These are phyloP conservation scores for Escovopsis sp. DNA, from an alignment of 2,329 filamentous ascomycete species.

Conservation along the genomic window DNA sequence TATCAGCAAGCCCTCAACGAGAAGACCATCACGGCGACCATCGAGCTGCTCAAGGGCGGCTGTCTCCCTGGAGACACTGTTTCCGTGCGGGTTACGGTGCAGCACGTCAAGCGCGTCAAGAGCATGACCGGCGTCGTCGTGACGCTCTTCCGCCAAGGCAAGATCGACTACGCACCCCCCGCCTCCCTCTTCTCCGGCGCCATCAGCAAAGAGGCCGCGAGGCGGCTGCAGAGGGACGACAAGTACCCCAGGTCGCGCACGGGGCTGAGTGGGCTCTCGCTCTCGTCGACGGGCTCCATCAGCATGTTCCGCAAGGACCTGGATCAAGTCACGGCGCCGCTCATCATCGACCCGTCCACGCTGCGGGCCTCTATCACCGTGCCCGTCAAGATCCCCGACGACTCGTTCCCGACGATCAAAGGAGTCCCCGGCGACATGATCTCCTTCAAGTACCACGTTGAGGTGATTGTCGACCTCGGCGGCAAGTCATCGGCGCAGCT, in stretches of 20 bases:
- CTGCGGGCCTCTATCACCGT: slow-evolving; percentile 69
- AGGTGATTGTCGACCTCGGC: slow-evolving; percentile 83
- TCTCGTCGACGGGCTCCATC: slow-evolving; percentile 73
- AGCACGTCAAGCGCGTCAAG: slow-evolving; percentile 78
- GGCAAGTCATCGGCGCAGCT: slow-evolving; percentile 65
- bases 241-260: slow-evolving; percentile 79
- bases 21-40: slow-evolving; percentile 71
- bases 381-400: slow-evolving; percentile 73
- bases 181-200: slow-evolving; percentile 31
- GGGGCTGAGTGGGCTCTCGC: slow-evolving; percentile 69
- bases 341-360: slow-evolving; percentile 72
- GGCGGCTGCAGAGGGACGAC: slow-evolving; percentile 61
- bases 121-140: slow-evolving; percentile 87
- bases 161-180: slow-evolving; percentile 63
- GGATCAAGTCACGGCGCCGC: slow-evolving; percentile 71
- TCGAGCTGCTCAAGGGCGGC: slow-evolving; percentile 69
- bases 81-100: slow-evolving; percentile 64
- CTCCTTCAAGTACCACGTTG: slow-evolving; percentile 84
- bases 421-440: slow-evolving; percentile 88
- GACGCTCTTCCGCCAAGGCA: slow-evolving; percentile 78
- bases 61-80: slow-evolving; percentile 75
- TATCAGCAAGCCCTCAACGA: slow-evolving; percentile 37
- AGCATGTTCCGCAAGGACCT: slow-evolving; percentile 94
- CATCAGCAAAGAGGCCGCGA: slow-evolving; percentile 46
- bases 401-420: slow-evolving; percentile 81